Evolutionary conservation across 2,329 filamentous ascomycete genomes (phyloP), one percentile per base, ranked within the genome.

Genomic region (Penicillium sp.): DNA sequence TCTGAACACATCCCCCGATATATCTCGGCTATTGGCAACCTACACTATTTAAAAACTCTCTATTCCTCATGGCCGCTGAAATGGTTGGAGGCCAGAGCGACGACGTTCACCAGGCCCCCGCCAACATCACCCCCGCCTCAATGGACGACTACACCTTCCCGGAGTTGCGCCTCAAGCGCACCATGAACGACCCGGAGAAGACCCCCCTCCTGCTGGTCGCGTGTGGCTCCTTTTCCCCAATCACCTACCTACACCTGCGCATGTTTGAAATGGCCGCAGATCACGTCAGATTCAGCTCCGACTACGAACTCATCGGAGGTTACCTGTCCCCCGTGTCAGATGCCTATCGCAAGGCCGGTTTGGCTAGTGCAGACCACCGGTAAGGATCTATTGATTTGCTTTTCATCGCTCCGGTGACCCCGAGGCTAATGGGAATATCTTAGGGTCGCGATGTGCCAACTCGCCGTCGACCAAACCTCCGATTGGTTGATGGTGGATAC

Each of bases 251-350:
- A 10, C 89, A 93, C 69, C 77, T 94, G 58, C 87, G 89, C 69
- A 93, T 95, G 88, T 93, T 94, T 68, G 88, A 91, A 67, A 91
- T 95, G 85, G 89, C 89, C 1, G 83, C 86, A 63, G 89, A 94
- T 74, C 92, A 88, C 73, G 86, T 86, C 62, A 86, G 87, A 60
- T 88, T 88, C 72, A 87, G 85, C 69, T 86, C 85, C 22, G 79
- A 89, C 49, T 97, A 89, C 70, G 92, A 97, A 72, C 85, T 97
- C 32, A 81, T 96, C 42, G 92, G 90, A 57, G 91, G 90, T 48
- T 96, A 93, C 71, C 78, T 93, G 58, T 90, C 87, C 22, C 89
- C 89, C n/a, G 89, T 89, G 58, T 85, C 83, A 52, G 84, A 87
- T 66, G 83, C 85, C 40, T 88, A 95, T 76, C 90, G 92, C 70